Conservation (phyloP, 495 filamentous ascomycete genomes). For the Penicillium cataractarum region DNA sequence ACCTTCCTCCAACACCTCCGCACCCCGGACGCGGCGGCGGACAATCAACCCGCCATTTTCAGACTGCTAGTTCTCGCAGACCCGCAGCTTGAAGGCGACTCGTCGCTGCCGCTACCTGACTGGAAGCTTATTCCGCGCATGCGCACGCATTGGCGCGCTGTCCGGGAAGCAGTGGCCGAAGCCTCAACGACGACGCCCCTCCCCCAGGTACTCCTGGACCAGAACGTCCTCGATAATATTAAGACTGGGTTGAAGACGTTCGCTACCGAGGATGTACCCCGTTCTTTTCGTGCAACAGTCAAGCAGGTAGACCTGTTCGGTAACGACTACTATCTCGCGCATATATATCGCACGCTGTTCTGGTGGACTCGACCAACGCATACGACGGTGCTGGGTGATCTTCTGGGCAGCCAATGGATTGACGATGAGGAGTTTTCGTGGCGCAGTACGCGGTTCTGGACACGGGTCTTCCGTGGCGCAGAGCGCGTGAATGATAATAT, state of each 20-base stretch:
- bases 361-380: conserved; percentile 87
- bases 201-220: conserved; percentile 23
- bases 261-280: conserved; percentile 65
- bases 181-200: conserved; percentile 18
- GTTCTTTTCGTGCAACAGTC: conserved; percentile 60
- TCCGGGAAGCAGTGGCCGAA: conserved; percentile 30
- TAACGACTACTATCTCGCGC: conserved; percentile 93
- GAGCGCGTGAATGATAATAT: conserved; percentile 68
- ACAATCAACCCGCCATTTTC: conserved; percentile 61
- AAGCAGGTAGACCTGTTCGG: conserved; percentile 88
- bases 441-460: conserved; percentile 78
- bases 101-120: conserved; percentile 67
- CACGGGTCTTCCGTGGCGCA: conserved; percentile 72
- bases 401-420: conserved; percentile 97
- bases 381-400: conserved; percentile 84
- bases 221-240: conserved; percentile 41
- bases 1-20: conserved; percentile 54
- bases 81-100: conserved; percentile 94
- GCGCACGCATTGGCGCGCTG: conserved; percentile 50
- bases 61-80: conserved; percentile 89
- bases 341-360: conserved; percentile 83
- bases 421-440: conserved; percentile 77
- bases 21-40: conserved; percentile 26
- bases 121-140: conserved; percentile 64
- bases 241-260: conserved; percentile 54